phyloP scores from a whole-genome alignment of 768 basidiomycete genomes.

The Termitomyces sp. region DNA sequence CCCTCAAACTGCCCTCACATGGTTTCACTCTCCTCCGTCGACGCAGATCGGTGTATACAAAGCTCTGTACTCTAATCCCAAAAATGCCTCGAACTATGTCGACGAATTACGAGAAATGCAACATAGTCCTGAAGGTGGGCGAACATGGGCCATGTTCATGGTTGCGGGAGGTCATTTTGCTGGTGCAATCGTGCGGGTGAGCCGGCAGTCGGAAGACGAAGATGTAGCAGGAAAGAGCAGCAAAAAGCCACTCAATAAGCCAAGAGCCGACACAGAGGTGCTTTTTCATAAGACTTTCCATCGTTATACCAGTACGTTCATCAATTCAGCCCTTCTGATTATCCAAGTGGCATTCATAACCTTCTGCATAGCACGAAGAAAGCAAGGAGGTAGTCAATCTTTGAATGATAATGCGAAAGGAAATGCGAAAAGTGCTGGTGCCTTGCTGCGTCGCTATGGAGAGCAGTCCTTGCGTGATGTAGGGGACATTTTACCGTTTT shows the following conservation, averaged over 20 bases:
- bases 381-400: conserved; percentile 95
- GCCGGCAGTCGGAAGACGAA: conserved; percentile 46
- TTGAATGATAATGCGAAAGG: conserved; percentile 92
- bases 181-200: conserved; percentile 79
- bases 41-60: conserved; percentile 92
- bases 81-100: conserved; percentile 47
- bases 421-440: conserved; percentile 91
- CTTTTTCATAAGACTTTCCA: conserved; percentile 95
- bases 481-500: conserved; percentile 20
- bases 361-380: conserved; percentile 71
- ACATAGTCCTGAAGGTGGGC: conserved; percentile 43
- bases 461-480: conserved; percentile 91
- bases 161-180: conserved; percentile 98
- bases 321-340: not conserved
- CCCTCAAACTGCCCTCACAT: conserved; percentile 69
- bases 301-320: conserved; percentile 88
- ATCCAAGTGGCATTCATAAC: conserved; percentile 10
- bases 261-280: conserved; percentile 78
- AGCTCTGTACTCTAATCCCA: conserved; percentile 59
- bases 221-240: conserved; percentile 36
- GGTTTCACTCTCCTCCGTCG: conserved; percentile 86
- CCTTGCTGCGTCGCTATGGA: conserved; percentile 89
- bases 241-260: conserved; percentile 58
- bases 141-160: conserved; percentile 95
- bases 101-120: conserved; percentile 68